These are phyloP conservation scores for Ophiosphaerella korrae DNA, from an alignment of 2,329 filamentous ascomycete species.

Conservation along the genomic window DNA sequence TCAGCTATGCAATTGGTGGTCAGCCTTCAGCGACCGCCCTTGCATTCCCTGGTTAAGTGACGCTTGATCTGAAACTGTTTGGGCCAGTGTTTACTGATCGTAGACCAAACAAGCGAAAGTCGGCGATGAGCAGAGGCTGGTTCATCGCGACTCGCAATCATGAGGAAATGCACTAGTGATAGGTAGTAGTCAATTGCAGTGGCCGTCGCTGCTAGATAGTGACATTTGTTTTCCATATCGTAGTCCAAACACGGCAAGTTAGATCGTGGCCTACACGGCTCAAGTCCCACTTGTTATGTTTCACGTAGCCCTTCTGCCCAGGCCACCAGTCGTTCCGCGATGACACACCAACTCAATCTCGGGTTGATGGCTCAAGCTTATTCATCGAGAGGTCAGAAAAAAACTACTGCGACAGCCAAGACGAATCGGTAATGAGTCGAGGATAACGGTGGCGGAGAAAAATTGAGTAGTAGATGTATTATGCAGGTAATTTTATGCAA, in stretches of 20 bases:
- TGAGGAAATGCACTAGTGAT: conserved; percentile 1
- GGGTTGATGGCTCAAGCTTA: not conserved
- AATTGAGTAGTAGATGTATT: not conserved
- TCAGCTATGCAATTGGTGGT: too few relatives aligned
- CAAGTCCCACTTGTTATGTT: conserved; percentile 25
- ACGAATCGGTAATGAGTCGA: not conserved
- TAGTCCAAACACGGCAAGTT: not conserved
- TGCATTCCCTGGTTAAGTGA: not conserved
- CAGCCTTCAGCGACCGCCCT: not conserved
- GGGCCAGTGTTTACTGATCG: not conserved
- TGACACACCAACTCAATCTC: not conserved
- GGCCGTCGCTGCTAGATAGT: conserved; percentile 1
- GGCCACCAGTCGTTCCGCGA: conserved; percentile 4
- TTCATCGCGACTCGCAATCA: conserved; percentile 2
- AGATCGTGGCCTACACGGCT: conserved; percentile 5
- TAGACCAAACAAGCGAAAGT: not conserved
- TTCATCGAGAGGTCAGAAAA: not conserved
- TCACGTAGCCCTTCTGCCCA: conserved; percentile 13
- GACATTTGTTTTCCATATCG: conserved; percentile 5
- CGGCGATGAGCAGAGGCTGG: not conserved
- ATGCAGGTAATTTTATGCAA: conserved; percentile 15
- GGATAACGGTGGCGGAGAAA: not conserved
- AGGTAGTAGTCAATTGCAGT: not conserved
- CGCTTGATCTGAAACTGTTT: not conserved
- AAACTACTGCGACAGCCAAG: too few relatives aligned